A percentile compares a stretch with the other conserved stretches of the same genome.
phyloP scores from a whole-genome alignment of 805 yeast species.

The Ogataea chonburiensis region DNA sequence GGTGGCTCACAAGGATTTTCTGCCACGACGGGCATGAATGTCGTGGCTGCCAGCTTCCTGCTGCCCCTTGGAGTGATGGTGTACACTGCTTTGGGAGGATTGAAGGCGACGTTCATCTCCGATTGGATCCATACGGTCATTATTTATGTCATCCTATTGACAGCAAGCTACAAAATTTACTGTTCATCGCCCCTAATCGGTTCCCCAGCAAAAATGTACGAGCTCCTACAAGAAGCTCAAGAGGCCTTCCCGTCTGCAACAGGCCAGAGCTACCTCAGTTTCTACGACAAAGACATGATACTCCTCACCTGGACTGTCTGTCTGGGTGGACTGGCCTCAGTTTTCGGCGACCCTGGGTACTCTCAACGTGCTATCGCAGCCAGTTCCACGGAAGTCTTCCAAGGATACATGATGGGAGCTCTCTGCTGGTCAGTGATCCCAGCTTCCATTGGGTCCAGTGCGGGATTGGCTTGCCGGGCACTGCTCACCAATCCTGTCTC shows the following conservation, averaged over 20 bases:
- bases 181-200: slow-evolving; percentile 32
- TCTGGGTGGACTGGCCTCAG: slow-evolving; percentile 38
- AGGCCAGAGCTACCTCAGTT: slow-evolving; percentile 39
- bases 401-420: slow-evolving; percentile 39
- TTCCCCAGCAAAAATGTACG: slow-evolving; percentile 25
- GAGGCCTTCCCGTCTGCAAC: slow-evolving; percentile 26
- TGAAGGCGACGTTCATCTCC: slow-evolving; percentile 36
- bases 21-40: slow-evolving; percentile 14
- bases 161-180: slow-evolving; percentile 15
- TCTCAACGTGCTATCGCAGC: slow-evolving; percentile 43
- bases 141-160: slow-evolving; percentile 31
- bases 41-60: slow-evolving; percentile 28
- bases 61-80: slow-evolving; percentile 36
- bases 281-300: slow-evolving; percentile 37
- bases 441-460: slow-evolving; percentile 36
- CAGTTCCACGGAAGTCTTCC: slow-evolving; percentile 36
- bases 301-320: slow-evolving; percentile 37
- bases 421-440: slow-evolving; percentile 26
- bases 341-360: slow-evolving; percentile 40
- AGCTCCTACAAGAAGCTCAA: slow-evolving; percentile 23
- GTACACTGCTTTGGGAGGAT: slow-evolving; percentile 37
- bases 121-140: slow-evolving; percentile 37
- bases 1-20: slow-evolving; percentile 22
- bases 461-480: slow-evolving; percentile 36
- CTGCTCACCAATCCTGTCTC: slow-evolving; percentile 29